Base-by-base conservation (phyloP, 1,139 yeast species). In the Suhomyces wounanorum region DNA sequence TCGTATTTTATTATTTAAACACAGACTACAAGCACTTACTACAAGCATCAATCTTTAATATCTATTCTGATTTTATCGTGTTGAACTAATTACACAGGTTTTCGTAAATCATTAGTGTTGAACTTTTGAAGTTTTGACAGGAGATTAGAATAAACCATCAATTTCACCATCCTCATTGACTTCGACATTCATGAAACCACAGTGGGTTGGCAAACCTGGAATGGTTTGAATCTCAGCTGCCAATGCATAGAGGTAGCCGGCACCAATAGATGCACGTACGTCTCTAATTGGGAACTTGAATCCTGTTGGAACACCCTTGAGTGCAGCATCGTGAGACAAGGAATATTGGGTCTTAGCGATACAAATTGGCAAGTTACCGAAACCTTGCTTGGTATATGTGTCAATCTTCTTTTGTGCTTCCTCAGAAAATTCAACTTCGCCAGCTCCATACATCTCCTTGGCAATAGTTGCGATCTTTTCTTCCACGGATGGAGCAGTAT, bases 331-430 rank as follows among this genome's bases (percentile, higher is more conserved):
- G 63, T 87, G 94, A 6, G 92, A 86, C 60, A 87, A 74, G 1
- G 94, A 87, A 70, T 87, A 87, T 68, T 87, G 95, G 1, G 95
- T 87, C 73, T 87, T 87, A 45, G 95, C 95, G 60, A 87, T 83
- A 72, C 95, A 87, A 55, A 87, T 82, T 50, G 95, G 95, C 64
- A 87, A 73, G 59, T 86, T 79, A 56, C 82, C 88, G 61, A 82
- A 87, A 1, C 92, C 92, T 73, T 86, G 91, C 51, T 75, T 69
- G 52, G 84, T 83, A 69, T 84, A 87, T 51, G 80, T 75, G 56
- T 79, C 85, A 56, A 87, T 82, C 69, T 86, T 88, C 61, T 78
- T 72, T 60, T 80, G 81, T 38, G 94, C 94, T 56, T 78, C 74
- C 41, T 85, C 85, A 10, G 86, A 81, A 49, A 87, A 77, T 62